Conservation (phyloP, 495 filamentous ascomycete species). For the Xylaria palmicola region DNA sequence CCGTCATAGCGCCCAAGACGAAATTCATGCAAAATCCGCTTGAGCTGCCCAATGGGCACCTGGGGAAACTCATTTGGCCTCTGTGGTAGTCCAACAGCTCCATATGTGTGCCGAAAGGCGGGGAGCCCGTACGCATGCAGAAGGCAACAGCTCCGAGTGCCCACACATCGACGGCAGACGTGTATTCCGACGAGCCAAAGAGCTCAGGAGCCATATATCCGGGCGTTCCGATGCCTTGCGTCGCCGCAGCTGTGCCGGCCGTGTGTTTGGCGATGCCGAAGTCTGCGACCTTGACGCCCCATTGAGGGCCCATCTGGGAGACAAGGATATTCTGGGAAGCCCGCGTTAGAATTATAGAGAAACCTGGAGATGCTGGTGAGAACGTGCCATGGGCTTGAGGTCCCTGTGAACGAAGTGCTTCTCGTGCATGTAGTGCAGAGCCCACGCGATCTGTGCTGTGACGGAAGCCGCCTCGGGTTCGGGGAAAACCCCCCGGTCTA, state of each 20-base stretch:
- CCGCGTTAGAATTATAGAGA: background rate
- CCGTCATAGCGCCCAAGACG: background rate
- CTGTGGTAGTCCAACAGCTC: background rate
- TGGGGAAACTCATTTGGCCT: background rate
- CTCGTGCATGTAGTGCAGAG: slow-evolving; percentile 19
- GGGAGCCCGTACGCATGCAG: slow-evolving; percentile 7
- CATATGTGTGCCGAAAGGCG: background rate
- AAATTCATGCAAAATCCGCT: background rate
- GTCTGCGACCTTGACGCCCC: slow-evolving; percentile 22
- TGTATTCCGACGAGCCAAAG: background rate
- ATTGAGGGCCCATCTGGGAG: slow-evolving; percentile 1
- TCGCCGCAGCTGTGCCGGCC: slow-evolving; percentile 4
- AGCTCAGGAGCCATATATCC: slow-evolving; percentile 16
- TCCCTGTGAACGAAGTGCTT: slow-evolving; percentile 22
- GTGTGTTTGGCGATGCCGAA: slow-evolving; percentile 22
- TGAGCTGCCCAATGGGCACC: background rate
- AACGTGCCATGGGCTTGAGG: slow-evolving; percentile 21
- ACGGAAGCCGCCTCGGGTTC: slow-evolving; percentile 5
- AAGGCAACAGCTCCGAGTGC: slow-evolving; percentile 14
- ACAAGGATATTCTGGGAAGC: slow-evolving; percentile 19
- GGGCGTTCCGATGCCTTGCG: background rate
- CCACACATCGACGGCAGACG: slow-evolving; percentile 15
- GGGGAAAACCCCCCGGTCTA: background rate
- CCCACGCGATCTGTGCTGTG: slow-evolving; percentile 17
- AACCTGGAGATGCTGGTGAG: background rate